phyloP scores from a whole-genome alignment of 1,139 yeast species.

The Kodamaea arcana region DNA sequence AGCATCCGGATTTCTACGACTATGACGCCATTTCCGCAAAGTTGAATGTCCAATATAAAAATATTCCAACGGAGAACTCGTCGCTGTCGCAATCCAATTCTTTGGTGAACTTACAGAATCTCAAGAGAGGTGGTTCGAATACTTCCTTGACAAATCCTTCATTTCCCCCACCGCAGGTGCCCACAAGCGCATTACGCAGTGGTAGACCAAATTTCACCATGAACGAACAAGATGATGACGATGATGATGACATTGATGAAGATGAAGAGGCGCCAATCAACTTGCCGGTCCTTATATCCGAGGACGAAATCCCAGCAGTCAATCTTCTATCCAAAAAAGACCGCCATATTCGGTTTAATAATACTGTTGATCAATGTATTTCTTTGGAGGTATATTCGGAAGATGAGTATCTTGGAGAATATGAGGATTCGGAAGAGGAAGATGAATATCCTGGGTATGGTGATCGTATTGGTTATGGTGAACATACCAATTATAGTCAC shows the following conservation, averaged over 20 bases:
- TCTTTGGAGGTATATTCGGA: slow-evolving; percentile 50
- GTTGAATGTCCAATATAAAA: slow-evolving; percentile 53
- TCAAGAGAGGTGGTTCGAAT: slow-evolving; percentile 9
- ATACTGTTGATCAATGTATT: slow-evolving; percentile 88
- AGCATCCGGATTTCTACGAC: slow-evolving; percentile 45
- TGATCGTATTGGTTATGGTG: slow-evolving; percentile 10
- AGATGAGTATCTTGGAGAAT: slow-evolving; percentile 24
- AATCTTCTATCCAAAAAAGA: slow-evolving; percentile 20
- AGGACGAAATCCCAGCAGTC: neutral
- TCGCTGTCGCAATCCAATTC: slow-evolving; percentile 16
- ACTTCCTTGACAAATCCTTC: slow-evolving; percentile 5
- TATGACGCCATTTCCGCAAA: slow-evolving; percentile 57
- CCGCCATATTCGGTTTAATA: slow-evolving; percentile 85
- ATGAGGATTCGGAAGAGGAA: slow-evolving; percentile 14
- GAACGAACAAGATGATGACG: slow-evolving; percentile 3
- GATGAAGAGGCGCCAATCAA: neutral
- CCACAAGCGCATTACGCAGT: neutral
- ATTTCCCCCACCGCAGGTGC: no score
- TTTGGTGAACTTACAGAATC: slow-evolving; percentile 14
- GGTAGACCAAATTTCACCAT: slow-evolving; percentile 3
- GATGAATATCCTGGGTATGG: slow-evolving; percentile 21
- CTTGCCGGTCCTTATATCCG: neutral
- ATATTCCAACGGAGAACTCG: slow-evolving; percentile 10
- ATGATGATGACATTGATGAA: slow-evolving; percentile 1
- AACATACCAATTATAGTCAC: slow-evolving; percentile 11